These are phyloP conservation scores for Madurella mycetomatis DNA, from an alignment of 2,329 filamentous ascomycete species.

Conservation along the genomic window DNA sequence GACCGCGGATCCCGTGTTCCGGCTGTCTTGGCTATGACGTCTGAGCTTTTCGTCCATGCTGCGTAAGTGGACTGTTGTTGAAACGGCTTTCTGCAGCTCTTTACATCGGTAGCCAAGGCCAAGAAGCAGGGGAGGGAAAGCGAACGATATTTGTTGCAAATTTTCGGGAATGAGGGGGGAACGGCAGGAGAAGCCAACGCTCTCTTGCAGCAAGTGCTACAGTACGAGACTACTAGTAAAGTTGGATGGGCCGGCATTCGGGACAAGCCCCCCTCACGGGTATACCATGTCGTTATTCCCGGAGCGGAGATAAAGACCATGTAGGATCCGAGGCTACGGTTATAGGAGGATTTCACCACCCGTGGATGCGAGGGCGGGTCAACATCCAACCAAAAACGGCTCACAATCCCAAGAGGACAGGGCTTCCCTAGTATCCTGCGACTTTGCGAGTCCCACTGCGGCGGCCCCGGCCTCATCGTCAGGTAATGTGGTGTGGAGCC, in stretches of 20 bases:
- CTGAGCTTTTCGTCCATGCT: slow-evolving; percentile 5
- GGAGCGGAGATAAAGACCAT: slow-evolving; percentile 14
- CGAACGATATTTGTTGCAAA: not conserved
- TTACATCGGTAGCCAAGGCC: not conserved
- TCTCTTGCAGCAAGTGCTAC: too few relatives aligned
- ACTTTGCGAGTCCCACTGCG: too few relatives aligned
- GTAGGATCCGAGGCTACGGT: not conserved
- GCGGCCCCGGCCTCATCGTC: too few relatives aligned
- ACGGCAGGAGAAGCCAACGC: too few relatives aligned
- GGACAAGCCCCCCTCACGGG: not conserved
- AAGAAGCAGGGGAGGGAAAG: not conserved
- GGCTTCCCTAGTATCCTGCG: too few relatives aligned
- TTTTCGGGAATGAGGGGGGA: not conserved
- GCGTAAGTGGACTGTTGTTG: not conserved
- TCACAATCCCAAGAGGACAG: too few relatives aligned
- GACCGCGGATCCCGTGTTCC: not conserved
- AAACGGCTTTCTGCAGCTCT: not conserved
- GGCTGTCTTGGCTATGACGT: not conserved
- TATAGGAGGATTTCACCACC: too few relatives aligned
- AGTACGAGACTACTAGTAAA: not conserved
- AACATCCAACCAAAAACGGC: not conserved
- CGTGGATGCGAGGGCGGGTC: not conserved
- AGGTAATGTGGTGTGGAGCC: too few relatives aligned
- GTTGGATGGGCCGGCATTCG: not conserved
- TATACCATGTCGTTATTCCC: slow-evolving; percentile 9